Base-by-base conservation (phyloP, 164 flowering plant species). In the Magnolia officinalis region DNA sequence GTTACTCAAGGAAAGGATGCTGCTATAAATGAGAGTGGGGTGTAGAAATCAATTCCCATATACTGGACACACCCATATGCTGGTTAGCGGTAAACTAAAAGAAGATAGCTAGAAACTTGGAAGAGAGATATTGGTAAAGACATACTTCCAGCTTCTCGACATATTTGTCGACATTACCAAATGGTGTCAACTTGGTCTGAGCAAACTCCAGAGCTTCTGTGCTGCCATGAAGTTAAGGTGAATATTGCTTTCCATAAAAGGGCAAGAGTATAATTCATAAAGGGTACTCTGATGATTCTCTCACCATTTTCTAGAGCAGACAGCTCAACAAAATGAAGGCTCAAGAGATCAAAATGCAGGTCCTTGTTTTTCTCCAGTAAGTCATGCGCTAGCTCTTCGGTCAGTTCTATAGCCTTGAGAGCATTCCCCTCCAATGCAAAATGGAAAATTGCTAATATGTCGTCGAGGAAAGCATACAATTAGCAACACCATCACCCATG, bases 171-270 rank as follows among this genome's bases (percentile, higher is more conserved):
- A 83, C 88, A 75, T 84, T 89, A 74, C 99, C 96, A 79, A 96
- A 96, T 51, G 95, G 89, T 64, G 92, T 84, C 86, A 96, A 81
- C 82, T 88, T 87, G 52, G 82, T 79, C 78, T 88, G 92, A 74
- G 98, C 99, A 84, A 94, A 96, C 78, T 90, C 94, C 80, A 94
- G 76, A 76, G 99, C 98, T 86, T 96, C 98, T 82, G 90, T 81
- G 87, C 99, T 96, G 98, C 84, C 90, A 90, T 45, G 65, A 58
- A 52, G 75, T 63, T 24, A 1, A 55, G 13, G 31, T 51, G 72
- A 79, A 83, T 13, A 26, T 52, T 55, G 52, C 61, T 26, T 65
- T 81, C 37, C 37, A 67, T 50, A 64, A 68, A 51, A 55, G 16
- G 73, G 37, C 72, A n/a, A 2, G 6, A 24, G 10, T 1, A 63